Conservation (phyloP, 2,329 filamentous ascomycete genomes). For the Exophiala sp. region DNA sequence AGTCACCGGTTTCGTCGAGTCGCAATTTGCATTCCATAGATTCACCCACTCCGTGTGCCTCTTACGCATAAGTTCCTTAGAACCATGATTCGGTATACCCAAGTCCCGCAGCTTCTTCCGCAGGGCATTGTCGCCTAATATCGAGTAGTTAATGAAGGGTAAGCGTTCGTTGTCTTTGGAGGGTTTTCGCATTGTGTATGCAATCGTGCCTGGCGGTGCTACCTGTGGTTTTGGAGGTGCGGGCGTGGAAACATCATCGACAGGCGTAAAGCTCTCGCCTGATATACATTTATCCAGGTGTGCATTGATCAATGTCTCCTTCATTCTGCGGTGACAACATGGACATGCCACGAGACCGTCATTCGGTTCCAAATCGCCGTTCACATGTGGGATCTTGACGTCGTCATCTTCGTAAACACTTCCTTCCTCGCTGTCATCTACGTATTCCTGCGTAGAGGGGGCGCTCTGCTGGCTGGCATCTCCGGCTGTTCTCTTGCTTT, state of each 20-base stretch:
- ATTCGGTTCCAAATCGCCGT: conserved; percentile 40
- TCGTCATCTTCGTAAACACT: conserved; percentile 24
- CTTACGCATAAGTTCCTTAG: conserved; percentile 66
- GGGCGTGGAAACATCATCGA: conserved; percentile 14
- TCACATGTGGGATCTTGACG: conserved; percentile 20
- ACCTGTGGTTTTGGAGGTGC: conserved; percentile 8
- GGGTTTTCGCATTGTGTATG: conserved; percentile 20
- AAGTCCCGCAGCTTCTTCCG: conserved; percentile 78
- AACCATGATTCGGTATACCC: conserved; percentile 69
- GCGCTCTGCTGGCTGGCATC: conserved; percentile 32
- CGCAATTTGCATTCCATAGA: conserved; percentile 95
- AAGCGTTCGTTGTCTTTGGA: conserved; percentile 54
- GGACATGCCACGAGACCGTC: conserved; percentile 82
- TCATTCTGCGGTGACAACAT: conserved; percentile 76
- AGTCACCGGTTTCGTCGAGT: conserved; percentile 68
- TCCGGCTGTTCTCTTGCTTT: conserved; percentile 45
- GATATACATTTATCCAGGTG: conserved; percentile 70
- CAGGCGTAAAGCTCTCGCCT: conserved; percentile 18
- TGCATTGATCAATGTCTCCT: conserved; percentile 69
- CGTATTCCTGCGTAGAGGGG: conserved; percentile 30
- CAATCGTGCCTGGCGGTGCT: conserved; percentile 20
- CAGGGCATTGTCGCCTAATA: conserved; percentile 75
- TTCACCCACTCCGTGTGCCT: conserved; percentile 93
- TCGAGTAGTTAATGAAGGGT: conserved; percentile 77
- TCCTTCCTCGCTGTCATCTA: conserved; percentile 41